Evolutionary conservation across 2,329 filamentous ascomycete species (phyloP).

Genomic region (Apiospora pterosperma): DNA sequence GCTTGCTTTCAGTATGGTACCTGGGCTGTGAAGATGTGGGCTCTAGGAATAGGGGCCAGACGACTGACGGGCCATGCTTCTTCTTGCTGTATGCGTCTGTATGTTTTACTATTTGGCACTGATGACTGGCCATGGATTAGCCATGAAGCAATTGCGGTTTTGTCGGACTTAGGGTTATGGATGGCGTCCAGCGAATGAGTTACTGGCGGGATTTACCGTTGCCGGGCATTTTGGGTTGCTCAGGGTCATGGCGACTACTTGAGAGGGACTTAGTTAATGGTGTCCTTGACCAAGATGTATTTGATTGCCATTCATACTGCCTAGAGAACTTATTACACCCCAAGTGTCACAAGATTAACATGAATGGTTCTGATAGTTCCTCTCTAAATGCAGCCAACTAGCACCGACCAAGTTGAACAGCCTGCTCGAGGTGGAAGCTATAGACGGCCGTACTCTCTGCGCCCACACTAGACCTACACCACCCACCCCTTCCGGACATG

Average conservation of each 20-base stretch:
- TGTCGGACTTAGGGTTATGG: not conserved
- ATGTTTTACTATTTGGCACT: not conserved
- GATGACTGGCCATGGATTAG: not conserved
- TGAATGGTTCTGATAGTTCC: not conserved
- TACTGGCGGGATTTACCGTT: not conserved
- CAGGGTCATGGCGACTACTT: not conserved
- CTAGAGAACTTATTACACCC: not conserved
- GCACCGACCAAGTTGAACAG: not conserved
- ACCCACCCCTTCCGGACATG: not conserved
- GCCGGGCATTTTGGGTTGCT: not conserved
- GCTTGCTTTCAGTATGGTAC: not conserved
- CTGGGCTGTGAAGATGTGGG: not conserved
- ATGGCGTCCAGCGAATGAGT: not conserved
- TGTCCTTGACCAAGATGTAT: not conserved
- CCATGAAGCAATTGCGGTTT: not conserved
- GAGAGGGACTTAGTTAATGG: not conserved
- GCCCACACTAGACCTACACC: not conserved
- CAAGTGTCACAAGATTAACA: not conserved
- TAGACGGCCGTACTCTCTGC: no score
- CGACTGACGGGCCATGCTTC: not conserved
- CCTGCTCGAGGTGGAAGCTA: not conserved
- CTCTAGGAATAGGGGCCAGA: not conserved
- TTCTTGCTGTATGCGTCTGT: not conserved
- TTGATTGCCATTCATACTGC: not conserved
- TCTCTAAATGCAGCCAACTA: no score